phyloP scores from a whole-genome alignment of 805 yeast genomes.

The Wickerhamiella vanderwaltii region DNA sequence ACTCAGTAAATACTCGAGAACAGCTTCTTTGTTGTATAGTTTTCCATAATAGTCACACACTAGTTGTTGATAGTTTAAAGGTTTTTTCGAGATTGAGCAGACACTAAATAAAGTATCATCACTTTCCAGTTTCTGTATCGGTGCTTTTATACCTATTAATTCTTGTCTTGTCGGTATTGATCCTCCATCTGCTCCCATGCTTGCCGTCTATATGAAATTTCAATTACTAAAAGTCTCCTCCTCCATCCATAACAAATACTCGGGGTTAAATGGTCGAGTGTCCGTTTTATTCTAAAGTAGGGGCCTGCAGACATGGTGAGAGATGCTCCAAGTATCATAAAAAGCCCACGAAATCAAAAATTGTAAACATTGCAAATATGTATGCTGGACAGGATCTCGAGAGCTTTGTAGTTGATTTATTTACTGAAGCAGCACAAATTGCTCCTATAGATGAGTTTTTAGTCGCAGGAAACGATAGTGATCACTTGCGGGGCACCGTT shows the following conservation, averaged over 20 bases:
- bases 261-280: slow-evolving; percentile 13
- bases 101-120: slow-evolving; percentile 29
- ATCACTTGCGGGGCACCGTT: slow-evolving; percentile 78
- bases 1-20: slow-evolving; percentile 44
- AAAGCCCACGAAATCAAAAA: slow-evolving; percentile 51
- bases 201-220: too few species aligned
- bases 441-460: slow-evolving; percentile 49
- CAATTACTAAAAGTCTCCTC: too few species aligned
- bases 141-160: neutral
- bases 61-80: slow-evolving; percentile 31
- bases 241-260: neutral
- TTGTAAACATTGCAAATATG: slow-evolving; percentile 52
- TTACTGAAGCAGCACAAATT: slow-evolving; percentile 41
- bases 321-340: slow-evolving; percentile 61
- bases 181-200: slow-evolving; percentile 51
- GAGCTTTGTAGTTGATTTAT: slow-evolving; percentile 57
- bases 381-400: slow-evolving; percentile 35
- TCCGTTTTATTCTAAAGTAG: slow-evolving; percentile 65
- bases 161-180: slow-evolving; percentile 24
- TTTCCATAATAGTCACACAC: slow-evolving; percentile 60
- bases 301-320: slow-evolving; percentile 88
- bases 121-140: neutral
- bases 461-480: slow-evolving; percentile 72
- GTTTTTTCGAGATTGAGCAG: slow-evolving; percentile 37
- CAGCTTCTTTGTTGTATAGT: slow-evolving; percentile 49